A percentile compares a stretch with the other conserved stretches of the same genome.
Evolutionary conservation across 2,329 filamentous ascomycete genomes (phyloP).

Genomic region (Mariannaea elegans): DNA sequence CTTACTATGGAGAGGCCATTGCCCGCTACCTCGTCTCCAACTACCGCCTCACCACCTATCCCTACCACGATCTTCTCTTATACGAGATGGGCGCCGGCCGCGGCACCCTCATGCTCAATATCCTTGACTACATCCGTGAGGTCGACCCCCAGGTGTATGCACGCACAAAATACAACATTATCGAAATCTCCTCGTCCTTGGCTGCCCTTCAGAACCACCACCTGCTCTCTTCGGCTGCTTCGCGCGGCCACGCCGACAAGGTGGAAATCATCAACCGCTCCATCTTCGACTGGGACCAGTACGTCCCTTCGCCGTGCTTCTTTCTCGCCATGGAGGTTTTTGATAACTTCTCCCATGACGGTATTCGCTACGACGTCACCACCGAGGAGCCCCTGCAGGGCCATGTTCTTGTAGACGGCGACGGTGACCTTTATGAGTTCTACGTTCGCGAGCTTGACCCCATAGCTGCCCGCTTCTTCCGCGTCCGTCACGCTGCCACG

Average conservation of each 20-base stretch:
- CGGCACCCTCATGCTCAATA: constrained; percentile 97
- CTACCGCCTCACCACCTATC: constrained; percentile 93
- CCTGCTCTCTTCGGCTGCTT: constrained; percentile 71
- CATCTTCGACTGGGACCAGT: constrained; percentile 91
- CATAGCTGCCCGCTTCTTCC: constrained; percentile 81
- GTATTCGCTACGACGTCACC: constrained; percentile 85
- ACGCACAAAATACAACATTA: constrained; percentile 92
- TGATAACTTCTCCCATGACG: constrained; percentile 97
- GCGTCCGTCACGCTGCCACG: constrained; percentile 82
- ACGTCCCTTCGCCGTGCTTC: constrained; percentile 93
- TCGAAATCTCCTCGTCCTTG: constrained; percentile 89
- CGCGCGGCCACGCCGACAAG: constrained; percentile 80
- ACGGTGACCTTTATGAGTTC: constrained; percentile 95
- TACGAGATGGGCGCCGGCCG: constrained; percentile 99
- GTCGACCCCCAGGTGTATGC: constrained; percentile 91
- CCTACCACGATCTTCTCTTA: constrained; percentile 95
- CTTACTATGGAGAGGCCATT: constrained; percentile 96
- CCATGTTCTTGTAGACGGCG: constrained; percentile 82
- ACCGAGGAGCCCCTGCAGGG: constrained; percentile 89
- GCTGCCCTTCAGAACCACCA: constrained; percentile 80
- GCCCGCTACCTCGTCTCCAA: constrained; percentile 96
- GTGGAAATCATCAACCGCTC: constrained; percentile 95
- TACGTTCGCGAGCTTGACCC: constrained; percentile 85
- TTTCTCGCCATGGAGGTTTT: constrained; percentile 98
- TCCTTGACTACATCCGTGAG: constrained; percentile 93